Percentiles rank a stretch among this genome's conserved stretches.
Evolutionary conservation across 2,329 filamentous ascomycete genomes (phyloP).

Genomic region (Plectosphaerella cucumerina): DNA sequence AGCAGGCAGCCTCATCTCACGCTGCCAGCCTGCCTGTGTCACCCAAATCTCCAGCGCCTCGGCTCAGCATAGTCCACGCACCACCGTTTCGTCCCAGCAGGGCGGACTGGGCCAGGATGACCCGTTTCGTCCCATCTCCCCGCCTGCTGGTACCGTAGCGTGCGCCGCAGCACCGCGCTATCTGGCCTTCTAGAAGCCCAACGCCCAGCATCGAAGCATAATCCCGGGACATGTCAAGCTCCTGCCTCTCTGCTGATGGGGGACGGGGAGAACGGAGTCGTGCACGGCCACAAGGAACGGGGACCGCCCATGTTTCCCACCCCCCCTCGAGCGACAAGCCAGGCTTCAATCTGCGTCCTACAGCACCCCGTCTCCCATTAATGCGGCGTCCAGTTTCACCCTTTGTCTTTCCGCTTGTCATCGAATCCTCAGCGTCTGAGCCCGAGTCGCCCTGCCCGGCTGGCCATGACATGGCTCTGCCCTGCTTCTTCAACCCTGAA

Average conservation of each 20-base stretch:
- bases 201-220: background rate
- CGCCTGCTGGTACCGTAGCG: background rate
- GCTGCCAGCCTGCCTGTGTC: too few species aligned
- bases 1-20: too few species aligned
- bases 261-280: background rate
- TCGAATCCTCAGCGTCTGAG: background rate
- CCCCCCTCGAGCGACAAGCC: background rate
- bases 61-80: background rate
- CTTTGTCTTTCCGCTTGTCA: background rate
- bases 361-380: background rate
- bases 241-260: too few species aligned
- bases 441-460: too few species aligned
- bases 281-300: too few species aligned
- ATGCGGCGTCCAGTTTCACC: background rate
- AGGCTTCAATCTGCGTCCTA: background rate
- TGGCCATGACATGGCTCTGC: too few species aligned
- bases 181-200: background rate
- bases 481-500: too few species aligned
- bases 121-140: background rate
- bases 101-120: background rate
- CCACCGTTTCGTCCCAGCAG: background rate
- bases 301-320: too few species aligned
- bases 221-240: background rate
- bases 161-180: background rate
- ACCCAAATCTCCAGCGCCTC: too few species aligned